Conservation (phyloP, 139 green algal species). For the Pleodorina starrii region DNA sequence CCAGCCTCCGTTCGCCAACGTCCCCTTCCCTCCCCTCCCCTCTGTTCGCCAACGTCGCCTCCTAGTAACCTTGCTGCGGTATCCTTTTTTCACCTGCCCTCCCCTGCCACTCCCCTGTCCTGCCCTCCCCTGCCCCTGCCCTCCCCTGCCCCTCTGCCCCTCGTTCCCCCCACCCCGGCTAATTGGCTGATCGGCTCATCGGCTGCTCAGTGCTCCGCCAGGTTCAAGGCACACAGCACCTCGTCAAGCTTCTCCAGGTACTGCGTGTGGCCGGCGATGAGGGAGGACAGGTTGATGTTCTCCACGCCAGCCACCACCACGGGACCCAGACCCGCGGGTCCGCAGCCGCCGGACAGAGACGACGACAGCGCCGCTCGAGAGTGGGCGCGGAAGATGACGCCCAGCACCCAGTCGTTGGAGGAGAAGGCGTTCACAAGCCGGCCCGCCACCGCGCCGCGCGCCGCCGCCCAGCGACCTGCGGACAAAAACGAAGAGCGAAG, state of each 20-base stretch:
- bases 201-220: conserved; percentile 51
- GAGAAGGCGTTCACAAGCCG: conserved; percentile 89
- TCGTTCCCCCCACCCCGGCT: neutral
- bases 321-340: neutral
- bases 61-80: neutral
- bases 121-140: neutral
- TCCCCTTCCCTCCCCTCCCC: neutral
- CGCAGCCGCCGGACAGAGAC: too few relatives aligned
- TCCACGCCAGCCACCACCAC: conserved; percentile 77
- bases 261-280: conserved; percentile 76
- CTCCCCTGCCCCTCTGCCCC: neutral
- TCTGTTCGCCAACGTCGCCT: neutral
- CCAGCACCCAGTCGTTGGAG: conserved; percentile 87
- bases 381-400: conserved; percentile 69
- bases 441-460: conserved; percentile 77
- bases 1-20: neutral
- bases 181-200: neutral
- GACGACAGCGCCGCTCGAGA: neutral
- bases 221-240: conserved; percentile 69
- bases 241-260: conserved; percentile 73
- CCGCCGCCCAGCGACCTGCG: conserved; percentile 30
- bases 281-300: conserved; percentile 78
- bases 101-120: neutral
- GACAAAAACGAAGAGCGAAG: too few relatives aligned
- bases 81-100: neutral